These are phyloP conservation scores for Cyphellophora europaea DNA, from an alignment of 2,329 filamentous ascomycete genomes.

Conservation along the genomic window DNA sequence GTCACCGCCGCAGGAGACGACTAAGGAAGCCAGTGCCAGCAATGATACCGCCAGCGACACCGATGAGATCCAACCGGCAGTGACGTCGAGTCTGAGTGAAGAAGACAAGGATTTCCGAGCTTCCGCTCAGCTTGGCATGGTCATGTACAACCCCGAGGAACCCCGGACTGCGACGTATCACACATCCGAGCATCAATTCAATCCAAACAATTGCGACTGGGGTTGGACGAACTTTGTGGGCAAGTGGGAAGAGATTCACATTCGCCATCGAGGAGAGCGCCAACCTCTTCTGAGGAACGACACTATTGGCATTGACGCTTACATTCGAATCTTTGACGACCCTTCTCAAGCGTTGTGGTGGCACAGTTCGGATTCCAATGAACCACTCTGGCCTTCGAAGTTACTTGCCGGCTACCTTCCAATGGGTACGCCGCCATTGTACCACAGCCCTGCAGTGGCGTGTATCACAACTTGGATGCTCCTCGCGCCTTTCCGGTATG, in stretches of 20 bases:
- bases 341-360: slow-evolving; percentile 53
- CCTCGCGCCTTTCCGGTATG: slow-evolving; percentile 48
- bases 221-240: slow-evolving; percentile 55
- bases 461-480: slow-evolving; percentile 50
- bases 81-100: background rate
- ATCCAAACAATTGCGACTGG: slow-evolving; percentile 49
- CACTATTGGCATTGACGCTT: slow-evolving; percentile 52
- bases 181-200: slow-evolving; percentile 51
- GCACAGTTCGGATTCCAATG: slow-evolving; percentile 44
- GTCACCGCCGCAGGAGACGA: slow-evolving; percentile 4
- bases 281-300: slow-evolving; percentile 52
- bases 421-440: slow-evolving; percentile 34
- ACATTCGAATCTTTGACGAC: slow-evolving; percentile 52
- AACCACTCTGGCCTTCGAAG: slow-evolving; percentile 44
- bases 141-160: slow-evolving; percentile 55
- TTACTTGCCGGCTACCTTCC: slow-evolving; percentile 49
- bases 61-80: slow-evolving; percentile 1
- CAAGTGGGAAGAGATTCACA: slow-evolving; percentile 49
- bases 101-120: slow-evolving; percentile 30
- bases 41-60: slow-evolving; percentile 2
- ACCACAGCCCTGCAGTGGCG: slow-evolving; percentile 41
- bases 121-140: slow-evolving; percentile 52
- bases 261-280: slow-evolving; percentile 47
- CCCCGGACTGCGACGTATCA: slow-evolving; percentile 49
- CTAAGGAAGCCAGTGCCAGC: background rate